phyloP scores from a whole-genome alignment of 2,329 filamentous ascomycete genomes.

The Aspergillus hortae region DNA sequence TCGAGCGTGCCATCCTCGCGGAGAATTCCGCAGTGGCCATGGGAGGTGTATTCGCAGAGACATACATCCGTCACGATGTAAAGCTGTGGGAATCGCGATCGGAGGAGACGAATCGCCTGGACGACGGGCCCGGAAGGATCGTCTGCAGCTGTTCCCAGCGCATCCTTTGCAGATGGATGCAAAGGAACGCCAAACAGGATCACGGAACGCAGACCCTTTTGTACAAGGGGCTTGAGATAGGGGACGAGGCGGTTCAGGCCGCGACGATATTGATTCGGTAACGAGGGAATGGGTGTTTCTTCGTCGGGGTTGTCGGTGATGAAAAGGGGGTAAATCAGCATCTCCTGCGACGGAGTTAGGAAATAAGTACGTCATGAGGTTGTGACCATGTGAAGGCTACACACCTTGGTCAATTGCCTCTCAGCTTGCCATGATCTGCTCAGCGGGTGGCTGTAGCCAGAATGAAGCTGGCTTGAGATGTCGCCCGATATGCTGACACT shows the following conservation, averaged over 20 bases:
- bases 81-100: conserved; percentile 79
- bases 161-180: conserved; percentile 76
- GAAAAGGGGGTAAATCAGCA: conserved; percentile 98
- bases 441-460: conserved; percentile 76
- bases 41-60: conserved; percentile 96
- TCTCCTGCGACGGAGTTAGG: conserved; percentile 59
- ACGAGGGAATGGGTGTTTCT: conserved; percentile 81
- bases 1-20: conserved; percentile 89
- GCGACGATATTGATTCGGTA: conserved; percentile 85
- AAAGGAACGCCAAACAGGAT: conserved; percentile 95
- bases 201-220: conserved; percentile 86
- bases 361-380: not conserved
- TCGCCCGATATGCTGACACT: conserved; percentile 57
- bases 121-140: conserved; percentile 93
- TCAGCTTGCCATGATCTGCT: conserved; percentile 80
- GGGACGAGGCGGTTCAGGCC: conserved; percentile 82
- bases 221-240: conserved; percentile 80
- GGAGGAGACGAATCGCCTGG: conserved; percentile 75
- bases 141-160: conserved; percentile 85
- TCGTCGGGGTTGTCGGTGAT: conserved; percentile 92
- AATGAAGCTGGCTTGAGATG: conserved; percentile 79
- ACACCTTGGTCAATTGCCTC: conserved; percentile 78
- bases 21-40: conserved; percentile 95
- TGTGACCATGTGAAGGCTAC: conserved; percentile 15
- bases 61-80: conserved; percentile 94